Conservation (phyloP, 176 grass and related monocot species). For the Aechmea fasciata region DNA sequence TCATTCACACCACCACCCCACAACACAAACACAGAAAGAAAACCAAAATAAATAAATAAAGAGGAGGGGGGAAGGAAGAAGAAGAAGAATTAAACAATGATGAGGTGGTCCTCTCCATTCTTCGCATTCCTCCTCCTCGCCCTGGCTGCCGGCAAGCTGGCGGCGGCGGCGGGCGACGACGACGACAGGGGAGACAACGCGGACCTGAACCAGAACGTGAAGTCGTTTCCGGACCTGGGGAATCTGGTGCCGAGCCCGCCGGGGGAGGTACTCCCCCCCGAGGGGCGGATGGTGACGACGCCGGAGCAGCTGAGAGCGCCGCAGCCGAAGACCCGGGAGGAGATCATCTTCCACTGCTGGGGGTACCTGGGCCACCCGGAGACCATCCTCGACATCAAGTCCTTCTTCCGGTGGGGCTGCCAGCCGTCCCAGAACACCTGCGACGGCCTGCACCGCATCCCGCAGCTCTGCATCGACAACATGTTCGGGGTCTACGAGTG, state of each 20-base stretch:
- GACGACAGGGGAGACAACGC: too few relatives aligned
- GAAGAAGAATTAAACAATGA: too few relatives aligned
- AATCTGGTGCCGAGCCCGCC: background rate
- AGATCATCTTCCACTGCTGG: slow-evolving; percentile 9
- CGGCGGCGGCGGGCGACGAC: too few relatives aligned
- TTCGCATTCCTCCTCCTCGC: too few relatives aligned
- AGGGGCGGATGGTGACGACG: background rate
- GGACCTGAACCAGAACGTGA: too few relatives aligned
- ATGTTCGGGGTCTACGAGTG: background rate
- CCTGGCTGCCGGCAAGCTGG: too few relatives aligned
- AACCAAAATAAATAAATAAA: too few relatives aligned
- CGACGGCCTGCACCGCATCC: background rate
- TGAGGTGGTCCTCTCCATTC: too few relatives aligned
- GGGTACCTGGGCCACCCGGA: slow-evolving; percentile 6
- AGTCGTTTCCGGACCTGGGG: background rate
- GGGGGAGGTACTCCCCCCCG: background rate
- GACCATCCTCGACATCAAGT: slow-evolving; percentile 2
- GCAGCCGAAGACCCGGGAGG: background rate
- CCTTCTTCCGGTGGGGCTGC: slow-evolving; percentile 18
- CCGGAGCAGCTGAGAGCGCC: background rate
- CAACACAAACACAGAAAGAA: too few relatives aligned
- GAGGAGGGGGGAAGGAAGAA: too few relatives aligned
- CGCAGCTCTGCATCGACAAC: background rate
- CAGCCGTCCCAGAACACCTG: slow-evolving; percentile 17
- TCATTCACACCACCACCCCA: too few relatives aligned